Percentiles rank a stretch among this genome's conserved stretches.
phyloP scores from a whole-genome alignment of 2,329 filamentous ascomycete species.

The Apiospora malaysiana region DNA sequence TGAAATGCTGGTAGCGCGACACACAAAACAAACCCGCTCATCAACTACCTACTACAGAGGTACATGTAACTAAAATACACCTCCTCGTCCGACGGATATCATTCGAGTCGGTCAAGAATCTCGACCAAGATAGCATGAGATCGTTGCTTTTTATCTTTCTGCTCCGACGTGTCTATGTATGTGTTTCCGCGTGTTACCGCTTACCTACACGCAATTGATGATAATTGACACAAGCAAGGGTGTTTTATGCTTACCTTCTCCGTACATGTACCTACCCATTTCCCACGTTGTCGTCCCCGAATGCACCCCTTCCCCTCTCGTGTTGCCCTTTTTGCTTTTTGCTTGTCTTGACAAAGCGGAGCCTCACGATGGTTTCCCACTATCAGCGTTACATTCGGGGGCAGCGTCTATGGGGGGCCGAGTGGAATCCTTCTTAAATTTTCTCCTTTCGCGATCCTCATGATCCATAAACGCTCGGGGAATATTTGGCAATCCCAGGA shows the following conservation, averaged over 20 bases:
- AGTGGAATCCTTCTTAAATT: background rate
- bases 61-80: background rate
- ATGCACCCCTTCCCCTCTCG: background rate
- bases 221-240: background rate
- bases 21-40: background rate
- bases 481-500: constrained; percentile 1
- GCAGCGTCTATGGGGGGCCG: background rate
- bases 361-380: background rate
- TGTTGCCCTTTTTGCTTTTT: constrained; percentile 1
- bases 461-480: constrained; percentile 13
- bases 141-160: background rate
- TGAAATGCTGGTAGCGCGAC: background rate
- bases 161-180: background rate
- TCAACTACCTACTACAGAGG: too few relatives aligned
- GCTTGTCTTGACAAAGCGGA: constrained; percentile 6
- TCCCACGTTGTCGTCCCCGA: constrained; percentile 9
- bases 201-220: background rate
- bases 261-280: background rate
- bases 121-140: background rate
- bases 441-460: constrained; percentile 9
- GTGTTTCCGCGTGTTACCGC: background rate
- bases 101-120: constrained; percentile 5
- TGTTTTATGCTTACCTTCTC: background rate
- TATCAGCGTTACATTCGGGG: constrained; percentile 6
- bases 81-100: background rate